phyloP scores from a whole-genome alignment of 129 eudicot genomes.

The Glebionis coronaria region DNA sequence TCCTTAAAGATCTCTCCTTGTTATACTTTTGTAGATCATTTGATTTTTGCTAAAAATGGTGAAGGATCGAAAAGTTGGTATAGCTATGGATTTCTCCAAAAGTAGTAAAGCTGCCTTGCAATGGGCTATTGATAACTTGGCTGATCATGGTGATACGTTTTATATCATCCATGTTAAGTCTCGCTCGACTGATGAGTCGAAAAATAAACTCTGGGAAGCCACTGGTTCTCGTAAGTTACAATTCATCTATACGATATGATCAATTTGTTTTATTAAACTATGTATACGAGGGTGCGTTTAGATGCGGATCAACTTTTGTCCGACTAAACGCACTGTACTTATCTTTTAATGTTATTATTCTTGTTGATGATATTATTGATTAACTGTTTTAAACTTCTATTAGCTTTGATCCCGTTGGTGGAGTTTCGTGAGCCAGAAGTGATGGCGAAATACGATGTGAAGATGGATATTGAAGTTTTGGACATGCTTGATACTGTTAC shows the following conservation, averaged over 20 bases:
- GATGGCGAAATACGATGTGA: slow-evolving; percentile 60
- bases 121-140: slow-evolving; percentile 79
- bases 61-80: slow-evolving; percentile 60
- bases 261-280: not conserved
- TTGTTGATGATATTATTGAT: too few species aligned
- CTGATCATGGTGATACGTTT: slow-evolving; percentile 62
- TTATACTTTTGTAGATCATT: not conserved
- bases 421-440: slow-evolving; percentile 82
- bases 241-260: not conserved
- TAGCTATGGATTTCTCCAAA: slow-evolving; percentile 78
- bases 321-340: too few species aligned
- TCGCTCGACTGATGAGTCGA: slow-evolving; percentile 40
- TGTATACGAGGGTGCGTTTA: not conserved
- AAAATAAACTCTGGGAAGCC: slow-evolving; percentile 49
- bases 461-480: slow-evolving; percentile 63
- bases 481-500: slow-evolving; percentile 77
- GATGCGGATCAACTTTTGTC: too few species aligned
- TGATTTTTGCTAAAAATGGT: slow-evolving; percentile 31
- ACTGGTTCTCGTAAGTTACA: slow-evolving; percentile 66
- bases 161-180: slow-evolving; percentile 51
- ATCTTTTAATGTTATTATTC: too few species aligned
- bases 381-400: not conserved
- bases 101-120: slow-evolving; percentile 65
- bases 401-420: slow-evolving; percentile 68
- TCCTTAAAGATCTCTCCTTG: not conserved